These are phyloP conservation scores for Neurospora cerealis DNA, from an alignment of 495 filamentous ascomycete genomes.

Conservation along the genomic window DNA sequence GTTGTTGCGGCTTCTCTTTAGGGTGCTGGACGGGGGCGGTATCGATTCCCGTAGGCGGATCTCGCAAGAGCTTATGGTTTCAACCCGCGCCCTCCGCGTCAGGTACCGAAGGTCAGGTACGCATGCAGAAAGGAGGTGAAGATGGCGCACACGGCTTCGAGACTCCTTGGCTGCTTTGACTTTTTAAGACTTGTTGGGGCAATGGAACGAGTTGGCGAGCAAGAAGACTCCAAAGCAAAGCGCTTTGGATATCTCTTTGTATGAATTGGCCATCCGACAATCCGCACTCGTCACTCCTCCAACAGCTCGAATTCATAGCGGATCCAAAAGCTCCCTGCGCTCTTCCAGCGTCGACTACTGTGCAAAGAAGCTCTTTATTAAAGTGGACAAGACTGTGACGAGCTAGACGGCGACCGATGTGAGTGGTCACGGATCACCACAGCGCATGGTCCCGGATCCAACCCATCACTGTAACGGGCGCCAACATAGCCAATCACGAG, in stretches of 20 bases:
- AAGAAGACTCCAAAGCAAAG: not conserved
- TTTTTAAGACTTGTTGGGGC: not conserved
- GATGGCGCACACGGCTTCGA: not conserved
- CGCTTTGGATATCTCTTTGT: not conserved
- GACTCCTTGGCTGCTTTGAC: not conserved
- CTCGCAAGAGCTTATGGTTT: not conserved
- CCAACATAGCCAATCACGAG: constrained; percentile 33
- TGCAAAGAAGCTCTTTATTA: not conserved
- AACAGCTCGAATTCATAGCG: not conserved
- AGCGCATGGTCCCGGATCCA: constrained; percentile 6
- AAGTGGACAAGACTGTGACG: not conserved
- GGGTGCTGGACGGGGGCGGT: not conserved
- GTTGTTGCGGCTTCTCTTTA: not conserved
- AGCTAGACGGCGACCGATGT: not conserved
- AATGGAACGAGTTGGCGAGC: not conserved
- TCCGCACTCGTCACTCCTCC: not conserved
- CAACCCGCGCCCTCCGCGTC: not conserved
- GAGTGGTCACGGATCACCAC: constrained; percentile 9
- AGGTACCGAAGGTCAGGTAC: not conserved
- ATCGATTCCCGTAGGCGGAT: not conserved
- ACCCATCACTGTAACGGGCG: constrained; percentile 31
- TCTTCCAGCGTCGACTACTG: not conserved
- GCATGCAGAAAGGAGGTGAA: not conserved
- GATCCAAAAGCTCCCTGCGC: not conserved
- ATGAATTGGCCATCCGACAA: not conserved